These are phyloP conservation scores for Elongisporangium anandrum DNA, from an alignment of 352 stramenopile genomes.

Conservation along the genomic window DNA sequence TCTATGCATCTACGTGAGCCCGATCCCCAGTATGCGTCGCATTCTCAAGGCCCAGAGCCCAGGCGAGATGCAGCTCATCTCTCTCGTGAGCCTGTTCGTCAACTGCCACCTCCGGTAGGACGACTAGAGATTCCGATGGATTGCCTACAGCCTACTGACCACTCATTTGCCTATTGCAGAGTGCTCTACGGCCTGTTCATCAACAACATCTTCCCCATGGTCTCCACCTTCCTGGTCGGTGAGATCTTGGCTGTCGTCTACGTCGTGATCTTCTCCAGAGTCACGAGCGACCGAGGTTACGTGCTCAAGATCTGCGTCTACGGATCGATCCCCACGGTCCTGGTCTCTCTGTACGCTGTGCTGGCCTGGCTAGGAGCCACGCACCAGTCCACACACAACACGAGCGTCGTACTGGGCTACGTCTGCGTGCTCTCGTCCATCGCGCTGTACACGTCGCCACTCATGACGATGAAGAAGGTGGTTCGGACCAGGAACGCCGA, in stretches of 20 bases:
- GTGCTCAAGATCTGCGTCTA: background rate
- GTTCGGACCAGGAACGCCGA: constrained; percentile 28
- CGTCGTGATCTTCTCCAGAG: constrained; percentile 16
- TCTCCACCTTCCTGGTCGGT: constrained; percentile 11
- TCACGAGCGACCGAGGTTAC: background rate
- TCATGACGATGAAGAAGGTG: constrained; percentile 40
- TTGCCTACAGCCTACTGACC: no score
- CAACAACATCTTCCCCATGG: constrained; percentile 21
- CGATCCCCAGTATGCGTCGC: constrained; percentile 12
- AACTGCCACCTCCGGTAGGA: constrained; percentile 22
- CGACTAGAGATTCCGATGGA: no score
- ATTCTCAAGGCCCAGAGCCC: constrained; percentile 19
- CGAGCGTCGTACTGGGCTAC: constrained; percentile 10
- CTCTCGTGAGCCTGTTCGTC: constrained; percentile 21
- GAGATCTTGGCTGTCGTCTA: constrained; percentile 15
- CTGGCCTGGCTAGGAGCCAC: constrained; percentile 2
- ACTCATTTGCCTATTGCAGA: no score
- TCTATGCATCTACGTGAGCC: constrained; percentile 19
- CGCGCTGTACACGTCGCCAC: constrained; percentile 35
- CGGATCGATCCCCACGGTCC: background rate
- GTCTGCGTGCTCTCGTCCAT: constrained; percentile 20
- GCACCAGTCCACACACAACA: constrained; percentile 6
- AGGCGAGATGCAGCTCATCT: constrained; percentile 16
- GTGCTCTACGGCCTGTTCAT: constrained; percentile 16
- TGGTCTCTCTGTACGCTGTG: constrained; percentile 7